Evolutionary conservation across 2,329 filamentous ascomycete species (phyloP), one percentile per base, ranked within the genome.

Genomic region (Celoporthe dispersa): DNA sequence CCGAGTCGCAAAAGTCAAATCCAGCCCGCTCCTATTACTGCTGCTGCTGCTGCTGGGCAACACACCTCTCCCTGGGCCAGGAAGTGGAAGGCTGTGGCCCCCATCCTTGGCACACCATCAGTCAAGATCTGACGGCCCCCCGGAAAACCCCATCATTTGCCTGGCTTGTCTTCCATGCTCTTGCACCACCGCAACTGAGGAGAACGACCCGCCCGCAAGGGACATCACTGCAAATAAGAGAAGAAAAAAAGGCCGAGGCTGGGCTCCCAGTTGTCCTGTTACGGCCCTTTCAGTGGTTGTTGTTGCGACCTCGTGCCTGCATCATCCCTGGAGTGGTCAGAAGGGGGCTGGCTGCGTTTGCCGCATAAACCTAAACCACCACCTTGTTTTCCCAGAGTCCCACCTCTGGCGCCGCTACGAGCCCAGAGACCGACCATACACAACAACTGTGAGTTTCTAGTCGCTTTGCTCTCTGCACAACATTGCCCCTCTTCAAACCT

Each of bases 371-470:
- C 67, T 65, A 63, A 67, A 64, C 61, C 64, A 63, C 55, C 22
- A 33, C 62, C 67, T 51, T 37, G 44, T 7, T 63, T 66, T 61
- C 53, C 39, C 55, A 60, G 31, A 66, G 41, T 64, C 60, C 41
- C 41, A 67, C 51, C 67, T 64, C 59, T n/a, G 35, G 59, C 19
- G 59, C 64, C 67, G n/a, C 35, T 68, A 53, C 51, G 59, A 64
- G 67, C 67, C 51, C 64, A 68, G 64, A 64, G 67, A 60, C 70
- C 70, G 67, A 69, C n/a, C 44, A 44, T 16, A 41, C 39, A 44
- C 41, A 71, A 69, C 70, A 71, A 69, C 67, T 64, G 67, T 71
- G 25, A 69, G 67, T 71, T 25, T 64, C 57, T 44, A 53, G 33
- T 66, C 57, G 44, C 61, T 66, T n/a, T 64, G 48, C 39, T 57